Conservation (phyloP, 176 grass and related monocot genomes). For the Musa troglodytarum region DNA sequence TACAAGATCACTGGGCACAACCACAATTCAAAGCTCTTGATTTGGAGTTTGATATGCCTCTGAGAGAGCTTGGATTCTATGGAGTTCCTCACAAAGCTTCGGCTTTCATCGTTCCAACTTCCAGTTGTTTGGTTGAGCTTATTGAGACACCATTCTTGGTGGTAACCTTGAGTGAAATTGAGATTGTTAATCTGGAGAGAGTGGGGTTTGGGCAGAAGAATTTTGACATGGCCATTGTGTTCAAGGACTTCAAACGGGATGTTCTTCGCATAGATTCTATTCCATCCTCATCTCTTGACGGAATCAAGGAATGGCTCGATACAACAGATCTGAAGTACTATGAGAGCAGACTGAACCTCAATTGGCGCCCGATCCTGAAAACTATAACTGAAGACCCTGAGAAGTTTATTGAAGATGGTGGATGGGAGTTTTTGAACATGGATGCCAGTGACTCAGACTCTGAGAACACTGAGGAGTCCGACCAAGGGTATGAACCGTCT, state of each 20-base stretch:
- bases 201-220: slow-evolving; percentile 89
- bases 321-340: slow-evolving; percentile 97
- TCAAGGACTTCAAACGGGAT: slow-evolving; percentile 92
- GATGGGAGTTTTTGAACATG: slow-evolving; percentile 96
- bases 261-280: slow-evolving; percentile 88
- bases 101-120: slow-evolving; percentile 84
- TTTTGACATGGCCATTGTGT: slow-evolving; percentile 93
- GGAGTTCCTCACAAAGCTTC: slow-evolving; percentile 78
- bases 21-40: slow-evolving; percentile 60
- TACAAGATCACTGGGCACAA: slow-evolving; percentile 65
- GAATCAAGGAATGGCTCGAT: slow-evolving; percentile 94
- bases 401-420: slow-evolving; percentile 82
- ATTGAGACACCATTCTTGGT: slow-evolving; percentile 77
- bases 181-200: slow-evolving; percentile 90
- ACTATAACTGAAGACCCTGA: slow-evolving; percentile 69
- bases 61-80: slow-evolving; percentile 80
- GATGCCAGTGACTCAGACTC: slow-evolving; percentile 81
- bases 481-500: slow-evolving; percentile 75
- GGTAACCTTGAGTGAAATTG: slow-evolving; percentile 70
- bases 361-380: slow-evolving; percentile 89
- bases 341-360: slow-evolving; percentile 81
- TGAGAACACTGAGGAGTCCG: slow-evolving; percentile 69
- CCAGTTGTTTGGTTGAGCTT: slow-evolving; percentile 77
- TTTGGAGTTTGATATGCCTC: slow-evolving; percentile 72
- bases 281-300: slow-evolving; percentile 58